Conservation (phyloP, 495 filamentous ascomycete species). For the Penicillium ucsense region DNA sequence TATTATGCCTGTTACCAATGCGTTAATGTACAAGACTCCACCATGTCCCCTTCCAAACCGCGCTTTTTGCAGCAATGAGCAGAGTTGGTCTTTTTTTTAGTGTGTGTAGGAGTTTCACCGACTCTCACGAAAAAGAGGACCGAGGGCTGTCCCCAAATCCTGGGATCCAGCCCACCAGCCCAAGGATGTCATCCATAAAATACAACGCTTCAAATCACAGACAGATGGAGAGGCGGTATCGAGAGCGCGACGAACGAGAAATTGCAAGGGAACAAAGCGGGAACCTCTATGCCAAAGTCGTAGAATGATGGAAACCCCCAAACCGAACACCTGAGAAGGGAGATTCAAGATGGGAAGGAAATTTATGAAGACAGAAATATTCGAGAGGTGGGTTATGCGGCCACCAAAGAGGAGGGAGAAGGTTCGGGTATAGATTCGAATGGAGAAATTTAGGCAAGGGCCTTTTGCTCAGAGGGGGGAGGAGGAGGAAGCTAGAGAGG, state of each 20-base stretch:
- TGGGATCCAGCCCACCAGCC: conserved; percentile 11
- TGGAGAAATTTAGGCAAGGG: conserved; percentile 26
- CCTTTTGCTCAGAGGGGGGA: conserved; percentile 33
- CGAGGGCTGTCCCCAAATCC: conserved; percentile 6
- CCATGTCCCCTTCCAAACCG: conserved; percentile 10
- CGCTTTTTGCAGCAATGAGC: conserved; percentile 15
- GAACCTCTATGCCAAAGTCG: conserved; percentile 35
- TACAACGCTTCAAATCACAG: conserved; percentile 21
- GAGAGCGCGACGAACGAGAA: conserved; percentile 19
- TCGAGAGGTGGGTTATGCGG: conserved; percentile 5
- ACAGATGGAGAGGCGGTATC: conserved; percentile 10
- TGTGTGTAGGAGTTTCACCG: too few species aligned
- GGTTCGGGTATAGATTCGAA: conserved; percentile 4
- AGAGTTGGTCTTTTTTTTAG: conserved; percentile 10
- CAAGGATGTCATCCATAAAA: conserved; percentile 23
- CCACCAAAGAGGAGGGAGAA: conserved; percentile 6
- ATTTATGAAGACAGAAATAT: conserved; percentile 22
- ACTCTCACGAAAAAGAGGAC: conserved; percentile 5
- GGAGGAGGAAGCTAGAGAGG: conserved; percentile 31
- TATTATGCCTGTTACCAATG: conserved; percentile 32
- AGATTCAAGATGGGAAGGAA: conserved; percentile 25
- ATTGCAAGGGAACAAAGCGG: conserved; percentile 14
- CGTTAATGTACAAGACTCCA: conserved; percentile 30
- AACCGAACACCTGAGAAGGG: conserved; percentile 41
- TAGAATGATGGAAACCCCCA: conserved; percentile 26